A percentile compares a stretch with the other conserved stretches of the same genome.
phyloP scores from a whole-genome alignment of 1,139 yeast species.

The Kazachstania sp. region DNA sequence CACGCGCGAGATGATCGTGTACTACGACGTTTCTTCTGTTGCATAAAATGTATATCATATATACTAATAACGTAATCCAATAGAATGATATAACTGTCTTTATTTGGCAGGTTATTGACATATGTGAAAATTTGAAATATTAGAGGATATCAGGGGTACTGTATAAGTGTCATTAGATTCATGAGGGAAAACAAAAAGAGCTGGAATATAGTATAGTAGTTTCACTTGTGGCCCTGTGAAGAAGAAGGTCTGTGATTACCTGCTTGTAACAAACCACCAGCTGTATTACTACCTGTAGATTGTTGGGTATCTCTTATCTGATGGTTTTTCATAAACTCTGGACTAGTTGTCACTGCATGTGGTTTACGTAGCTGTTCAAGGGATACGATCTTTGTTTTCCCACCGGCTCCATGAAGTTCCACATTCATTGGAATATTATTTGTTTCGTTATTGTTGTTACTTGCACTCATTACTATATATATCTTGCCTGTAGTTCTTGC shows the following conservation, averaged over 20 bases:
- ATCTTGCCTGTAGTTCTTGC: neutral
- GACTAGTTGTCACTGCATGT: conserved; percentile 15
- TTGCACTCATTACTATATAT: neutral
- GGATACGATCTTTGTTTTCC: conserved; percentile 14
- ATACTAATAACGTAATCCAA: no score
- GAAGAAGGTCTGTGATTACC: conserved; percentile 16
- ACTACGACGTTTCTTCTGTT: no score
- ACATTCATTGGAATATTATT: conserved; percentile 7
- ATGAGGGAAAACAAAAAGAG: neutral
- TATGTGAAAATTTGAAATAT: no score
- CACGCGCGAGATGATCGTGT: no score
- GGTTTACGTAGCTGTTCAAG: conserved; percentile 19
- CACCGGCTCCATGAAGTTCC: conserved; percentile 17
- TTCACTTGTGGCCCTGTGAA: neutral
- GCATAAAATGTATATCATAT: no score
- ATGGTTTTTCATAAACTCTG: conserved; percentile 1
- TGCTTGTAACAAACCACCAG: conserved; percentile 8
- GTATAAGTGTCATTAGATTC: no score
- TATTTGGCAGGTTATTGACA: no score
- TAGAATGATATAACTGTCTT: no score
- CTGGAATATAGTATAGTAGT: neutral
- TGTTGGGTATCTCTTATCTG: neutral
- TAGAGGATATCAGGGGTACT: no score
- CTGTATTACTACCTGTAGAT: neutral
- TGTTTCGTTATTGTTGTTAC: neutral